Percentiles rank a stretch among this genome's conserved stretches.
Evolutionary conservation across 2,329 filamentous ascomycete species (phyloP).

Genomic region (Cladosporium phlei): DNA sequence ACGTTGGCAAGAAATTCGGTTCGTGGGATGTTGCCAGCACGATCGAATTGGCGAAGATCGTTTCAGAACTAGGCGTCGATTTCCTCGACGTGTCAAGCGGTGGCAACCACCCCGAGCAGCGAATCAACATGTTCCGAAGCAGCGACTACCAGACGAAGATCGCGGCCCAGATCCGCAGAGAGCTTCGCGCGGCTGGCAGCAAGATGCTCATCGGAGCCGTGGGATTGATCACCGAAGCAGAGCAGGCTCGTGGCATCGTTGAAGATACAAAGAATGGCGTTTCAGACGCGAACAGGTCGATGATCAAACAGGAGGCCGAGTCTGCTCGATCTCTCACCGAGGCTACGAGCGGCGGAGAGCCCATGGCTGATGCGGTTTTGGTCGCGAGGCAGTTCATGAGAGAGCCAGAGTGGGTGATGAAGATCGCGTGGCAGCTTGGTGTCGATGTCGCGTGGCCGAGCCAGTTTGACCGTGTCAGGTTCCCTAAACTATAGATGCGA

Average conservation of each 20-base stretch:
- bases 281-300: conserved; percentile 12
- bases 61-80: conserved; percentile 71
- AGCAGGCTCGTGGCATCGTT: conserved; percentile 47
- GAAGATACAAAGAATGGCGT: conserved; percentile 19
- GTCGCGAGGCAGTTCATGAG: conserved; percentile 52
- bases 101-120: conserved; percentile 58
- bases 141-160: conserved; percentile 50
- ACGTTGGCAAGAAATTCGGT: conserved; percentile 46
- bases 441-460: conserved; percentile 46
- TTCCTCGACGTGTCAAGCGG: conserved; percentile 78
- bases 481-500: conserved; percentile 25
- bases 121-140: conserved; percentile 36
- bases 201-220: conserved; percentile 49
- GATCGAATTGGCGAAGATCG: conserved; percentile 58
- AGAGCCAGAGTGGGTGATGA: conserved; percentile 52
- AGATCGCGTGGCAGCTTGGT: conserved; percentile 45
- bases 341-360: conserved; percentile 21
- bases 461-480: conserved; percentile 39
- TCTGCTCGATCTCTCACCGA: conserved; percentile 37
- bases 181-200: conserved; percentile 34
- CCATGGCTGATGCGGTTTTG: conserved; percentile 47
- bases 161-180: conserved; percentile 41
- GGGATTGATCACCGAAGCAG: conserved; percentile 50
- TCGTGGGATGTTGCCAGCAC: conserved; percentile 65
- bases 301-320: conserved; percentile 24